Evolutionary conservation across 257 asterid genomes (phyloP).

Genomic region (Scutellaria barbata): DNA sequence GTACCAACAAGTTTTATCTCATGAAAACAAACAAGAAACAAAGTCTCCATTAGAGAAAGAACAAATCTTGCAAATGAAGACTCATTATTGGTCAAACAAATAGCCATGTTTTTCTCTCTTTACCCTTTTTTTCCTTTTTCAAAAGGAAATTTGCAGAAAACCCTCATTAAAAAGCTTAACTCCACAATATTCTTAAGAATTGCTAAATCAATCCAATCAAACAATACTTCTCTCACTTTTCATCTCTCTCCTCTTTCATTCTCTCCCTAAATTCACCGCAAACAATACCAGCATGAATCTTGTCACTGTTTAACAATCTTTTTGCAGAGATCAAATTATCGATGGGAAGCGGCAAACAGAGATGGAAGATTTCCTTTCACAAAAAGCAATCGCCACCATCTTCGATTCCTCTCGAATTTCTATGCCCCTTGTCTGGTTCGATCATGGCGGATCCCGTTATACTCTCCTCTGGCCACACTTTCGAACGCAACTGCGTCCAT

Average conservation of each 20-base stretch:
- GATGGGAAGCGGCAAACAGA: constrained; percentile 59
- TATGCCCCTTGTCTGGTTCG: constrained; percentile 72
- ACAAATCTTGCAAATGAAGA: constrained; percentile 34
- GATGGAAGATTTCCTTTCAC: constrained; percentile 76
- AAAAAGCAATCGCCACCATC: constrained; percentile 40
- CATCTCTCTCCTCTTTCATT: neutral
- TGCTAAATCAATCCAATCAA: constrained; percentile 10
- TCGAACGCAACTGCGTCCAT: constrained; percentile 73
- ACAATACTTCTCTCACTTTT: constrained; percentile 21
- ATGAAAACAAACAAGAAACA: too few species aligned
- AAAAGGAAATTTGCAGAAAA: constrained; percentile 15
- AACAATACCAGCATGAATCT: neutral
- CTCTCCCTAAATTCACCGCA: neutral
- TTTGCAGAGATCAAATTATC: neutral
- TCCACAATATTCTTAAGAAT: too few species aligned
- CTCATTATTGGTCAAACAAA: constrained; percentile 41
- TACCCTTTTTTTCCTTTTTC: constrained; percentile 9
- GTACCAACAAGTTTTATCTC: too few species aligned
- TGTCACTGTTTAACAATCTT: neutral
- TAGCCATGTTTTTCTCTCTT: constrained; percentile 25
- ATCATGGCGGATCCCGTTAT: constrained; percentile 95
- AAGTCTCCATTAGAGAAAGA: neutral
- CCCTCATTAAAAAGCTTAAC: neutral
- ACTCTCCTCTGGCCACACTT: constrained; percentile 84
- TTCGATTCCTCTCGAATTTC: constrained; percentile 60